Evolutionary conservation across 1,139 yeast species (phyloP).

Genomic region (Saccharomyces hybrid): DNA sequence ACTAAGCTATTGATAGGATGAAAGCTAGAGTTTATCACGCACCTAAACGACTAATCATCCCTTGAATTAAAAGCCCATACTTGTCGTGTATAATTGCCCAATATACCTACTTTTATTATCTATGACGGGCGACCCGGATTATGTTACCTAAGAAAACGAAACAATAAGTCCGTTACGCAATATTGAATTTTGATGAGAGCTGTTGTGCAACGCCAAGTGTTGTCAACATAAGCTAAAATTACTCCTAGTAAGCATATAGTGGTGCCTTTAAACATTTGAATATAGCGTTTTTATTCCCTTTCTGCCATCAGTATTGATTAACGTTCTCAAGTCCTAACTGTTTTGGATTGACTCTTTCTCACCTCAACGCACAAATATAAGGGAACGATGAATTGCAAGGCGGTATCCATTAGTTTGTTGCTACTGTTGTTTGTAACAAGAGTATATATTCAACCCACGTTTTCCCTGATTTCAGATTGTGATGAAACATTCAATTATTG

Average conservation of each 20-base stretch:
- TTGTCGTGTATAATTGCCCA: neutral
- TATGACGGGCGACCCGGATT: neutral
- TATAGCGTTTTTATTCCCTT: neutral
- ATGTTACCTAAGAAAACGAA: neutral
- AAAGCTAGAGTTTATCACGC: neutral
- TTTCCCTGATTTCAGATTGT: conserved; percentile 59
- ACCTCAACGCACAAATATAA: neutral
- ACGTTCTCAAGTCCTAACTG: neutral
- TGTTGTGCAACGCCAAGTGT: too few relatives aligned
- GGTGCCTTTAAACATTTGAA: neutral
- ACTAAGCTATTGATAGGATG: neutral
- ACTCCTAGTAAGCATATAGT: neutral
- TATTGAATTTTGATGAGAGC: conserved; percentile 1
- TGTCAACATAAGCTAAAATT: neutral
- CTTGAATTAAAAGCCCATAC: neutral
- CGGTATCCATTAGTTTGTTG: conserved; percentile 7
- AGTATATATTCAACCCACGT: conserved; percentile 26
- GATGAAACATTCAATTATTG: conserved; percentile 86
- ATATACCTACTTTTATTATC: neutral
- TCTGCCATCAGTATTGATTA: neutral
- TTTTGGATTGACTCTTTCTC: neutral
- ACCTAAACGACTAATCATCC: neutral
- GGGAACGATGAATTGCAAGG: conserved; percentile 1
- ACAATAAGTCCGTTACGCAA: conserved; percentile 1
- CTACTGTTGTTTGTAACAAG: conserved; percentile 18